phyloP scores from a whole-genome alignment of 2,329 filamentous ascomycete species.

The Bertia moriformis region DNA sequence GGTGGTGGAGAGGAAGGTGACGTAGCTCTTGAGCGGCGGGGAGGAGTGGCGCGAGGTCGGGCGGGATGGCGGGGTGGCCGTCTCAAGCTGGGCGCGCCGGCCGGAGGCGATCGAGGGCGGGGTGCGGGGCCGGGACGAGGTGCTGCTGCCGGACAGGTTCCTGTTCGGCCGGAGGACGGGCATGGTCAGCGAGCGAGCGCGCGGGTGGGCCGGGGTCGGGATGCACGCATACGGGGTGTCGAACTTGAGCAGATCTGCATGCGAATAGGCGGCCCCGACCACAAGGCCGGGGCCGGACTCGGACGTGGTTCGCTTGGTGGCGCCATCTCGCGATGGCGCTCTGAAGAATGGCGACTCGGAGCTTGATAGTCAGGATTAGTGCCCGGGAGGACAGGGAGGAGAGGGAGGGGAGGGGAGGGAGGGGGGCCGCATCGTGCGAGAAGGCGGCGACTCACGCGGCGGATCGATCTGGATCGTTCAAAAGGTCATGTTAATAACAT shows the following conservation, averaged over 20 bases:
- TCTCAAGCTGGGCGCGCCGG: conserved; percentile 34
- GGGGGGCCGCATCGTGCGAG: no score
- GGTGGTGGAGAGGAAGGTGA: conserved; percentile 66
- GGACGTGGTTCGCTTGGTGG: conserved; percentile 35
- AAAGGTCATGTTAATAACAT: no score
- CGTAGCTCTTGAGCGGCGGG: conserved; percentile 60
- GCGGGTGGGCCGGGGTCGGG: conserved; percentile 1
- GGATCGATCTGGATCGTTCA: no score
- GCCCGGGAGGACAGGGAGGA: no score
- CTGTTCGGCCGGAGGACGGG: conserved; percentile 3
- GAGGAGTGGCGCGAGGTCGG: conserved; percentile 36
- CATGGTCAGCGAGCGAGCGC: background rate
- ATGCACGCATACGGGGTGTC: conserved; percentile 53
- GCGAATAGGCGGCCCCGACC: conserved; percentile 88
- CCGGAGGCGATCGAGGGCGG: conserved; percentile 66
- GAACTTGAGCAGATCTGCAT: conserved; percentile 85
- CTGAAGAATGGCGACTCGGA: conserved; percentile 81
- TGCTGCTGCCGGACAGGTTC: conserved; percentile 27
- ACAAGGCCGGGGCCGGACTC: conserved; percentile 45
- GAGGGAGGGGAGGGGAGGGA: no score
- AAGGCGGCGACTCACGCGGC: no score
- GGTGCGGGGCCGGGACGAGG: conserved; percentile 52
- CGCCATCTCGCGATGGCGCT: conserved; percentile 37
- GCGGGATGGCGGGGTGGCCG: conserved; percentile 35
- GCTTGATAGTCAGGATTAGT: conserved; percentile 32